Percentiles rank a stretch among this genome's conserved stretches.
phyloP scores from a whole-genome alignment of 1,284 basidiomycete genomes.

The Athelia psychrophila region DNA sequence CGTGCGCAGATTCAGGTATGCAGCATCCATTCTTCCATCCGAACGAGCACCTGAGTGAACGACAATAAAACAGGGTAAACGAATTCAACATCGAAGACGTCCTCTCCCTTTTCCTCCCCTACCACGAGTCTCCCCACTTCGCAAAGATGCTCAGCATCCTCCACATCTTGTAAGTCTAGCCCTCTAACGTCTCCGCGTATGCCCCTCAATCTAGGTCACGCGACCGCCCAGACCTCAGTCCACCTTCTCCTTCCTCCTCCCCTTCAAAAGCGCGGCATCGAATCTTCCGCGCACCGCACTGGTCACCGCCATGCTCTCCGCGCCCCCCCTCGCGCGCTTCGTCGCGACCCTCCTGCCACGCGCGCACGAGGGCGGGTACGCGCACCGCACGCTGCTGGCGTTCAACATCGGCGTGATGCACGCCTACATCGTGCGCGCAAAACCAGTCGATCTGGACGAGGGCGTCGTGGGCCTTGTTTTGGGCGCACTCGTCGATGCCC shows the following conservation, averaged over 20 bases:
- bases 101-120: constrained; percentile 86
- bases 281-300: constrained; percentile 67
- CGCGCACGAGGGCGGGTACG: constrained; percentile 48
- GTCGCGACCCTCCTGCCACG: constrained; percentile 61
- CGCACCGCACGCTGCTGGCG: constrained; percentile 75
- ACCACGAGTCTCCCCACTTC: constrained; percentile 95
- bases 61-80: constrained; percentile 63
- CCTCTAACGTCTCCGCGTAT: constrained; percentile 4
- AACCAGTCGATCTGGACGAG: constrained; percentile 47
- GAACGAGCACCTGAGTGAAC: not conserved
- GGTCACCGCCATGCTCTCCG: constrained; percentile 72
- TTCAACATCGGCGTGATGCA: constrained; percentile 86
- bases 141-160: constrained; percentile 90
- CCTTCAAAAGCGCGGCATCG: constrained; percentile 75
- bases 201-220: not conserved
- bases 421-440: constrained; percentile 67
- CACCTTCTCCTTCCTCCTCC: constrained; percentile 64
- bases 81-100: constrained; percentile 90
- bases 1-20: constrained; percentile 86
- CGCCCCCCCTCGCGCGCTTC: constrained; percentile 74
- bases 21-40: not conserved
- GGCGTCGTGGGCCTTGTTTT: constrained; percentile 59
- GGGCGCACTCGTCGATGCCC: constrained; percentile 56
- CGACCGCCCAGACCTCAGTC: constrained; percentile 40
- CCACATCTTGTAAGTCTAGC: constrained; percentile 59